phyloP scores from a whole-genome alignment of 2,329 filamentous ascomycete genomes.

The Paracamarosporium sp. region DNA sequence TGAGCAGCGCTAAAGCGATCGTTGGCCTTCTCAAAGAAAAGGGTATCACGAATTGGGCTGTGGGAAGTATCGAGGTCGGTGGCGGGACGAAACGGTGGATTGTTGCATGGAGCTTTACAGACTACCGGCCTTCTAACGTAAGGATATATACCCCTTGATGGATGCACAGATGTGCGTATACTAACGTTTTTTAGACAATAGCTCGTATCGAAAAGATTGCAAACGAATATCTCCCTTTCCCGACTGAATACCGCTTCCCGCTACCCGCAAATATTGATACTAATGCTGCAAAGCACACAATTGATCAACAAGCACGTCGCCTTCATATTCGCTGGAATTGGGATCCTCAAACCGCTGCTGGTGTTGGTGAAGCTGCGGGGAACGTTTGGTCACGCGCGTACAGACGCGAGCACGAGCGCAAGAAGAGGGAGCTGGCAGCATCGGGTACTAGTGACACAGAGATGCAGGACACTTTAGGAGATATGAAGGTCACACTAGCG shows the following conservation, averaged over 20 bases:
- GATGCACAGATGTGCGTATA: neutral
- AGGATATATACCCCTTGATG: slow-evolving; percentile 4
- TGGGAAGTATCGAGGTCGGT: slow-evolving; percentile 78
- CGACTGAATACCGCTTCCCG: slow-evolving; percentile 58
- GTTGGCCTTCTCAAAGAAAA: slow-evolving; percentile 63
- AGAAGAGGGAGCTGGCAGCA: slow-evolving; percentile 21
- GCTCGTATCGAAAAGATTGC: slow-evolving; percentile 49
- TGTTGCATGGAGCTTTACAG: slow-evolving; percentile 83
- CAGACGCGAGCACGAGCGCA: slow-evolving; percentile 62
- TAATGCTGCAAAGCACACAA: slow-evolving; percentile 36
- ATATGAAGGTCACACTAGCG: slow-evolving; percentile 42
- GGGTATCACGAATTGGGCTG: slow-evolving; percentile 77
- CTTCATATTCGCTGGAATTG: slow-evolving; percentile 73
- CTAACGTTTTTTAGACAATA: slow-evolving; percentile 20
- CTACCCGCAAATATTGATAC: slow-evolving; percentile 36
- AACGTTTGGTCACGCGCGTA: slow-evolving; percentile 83
- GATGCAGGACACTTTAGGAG: slow-evolving; percentile 40
- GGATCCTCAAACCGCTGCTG: slow-evolving; percentile 60
- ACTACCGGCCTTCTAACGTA: slow-evolving; percentile 67
- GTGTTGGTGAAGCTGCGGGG: slow-evolving; percentile 68
- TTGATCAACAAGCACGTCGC: slow-evolving; percentile 58
- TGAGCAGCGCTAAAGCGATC: slow-evolving; percentile 70
- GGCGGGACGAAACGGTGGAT: slow-evolving; percentile 84
- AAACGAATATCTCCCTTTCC: slow-evolving; percentile 60
- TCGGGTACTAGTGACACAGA: slow-evolving; percentile 19